A percentile compares a stretch with the other conserved stretches of the same genome.
Conservation (phyloP, 768 basidiomycete genomes). For the Collybia mongolica region DNA sequence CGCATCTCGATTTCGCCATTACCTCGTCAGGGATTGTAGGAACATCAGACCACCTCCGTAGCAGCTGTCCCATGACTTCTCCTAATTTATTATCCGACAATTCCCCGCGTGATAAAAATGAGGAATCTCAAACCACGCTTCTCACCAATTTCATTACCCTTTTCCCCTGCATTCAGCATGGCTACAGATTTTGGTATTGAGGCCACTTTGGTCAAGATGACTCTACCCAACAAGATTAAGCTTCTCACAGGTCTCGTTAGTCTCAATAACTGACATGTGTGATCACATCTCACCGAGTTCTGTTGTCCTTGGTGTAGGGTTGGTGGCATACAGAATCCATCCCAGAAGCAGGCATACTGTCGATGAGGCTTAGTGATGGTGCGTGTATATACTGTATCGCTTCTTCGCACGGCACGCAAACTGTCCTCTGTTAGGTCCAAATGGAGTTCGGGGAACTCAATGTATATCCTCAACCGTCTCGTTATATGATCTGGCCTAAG, state of each 20-base stretch:
- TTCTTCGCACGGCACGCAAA: neutral
- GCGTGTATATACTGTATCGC: slow-evolving; percentile 1
- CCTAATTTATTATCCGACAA: slow-evolving; percentile 16
- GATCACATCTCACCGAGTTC: neutral
- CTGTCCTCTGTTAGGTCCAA: slow-evolving; percentile 33
- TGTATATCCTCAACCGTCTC: slow-evolving; percentile 33
- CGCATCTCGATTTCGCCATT: too few species aligned
- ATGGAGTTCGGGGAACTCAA: slow-evolving; percentile 46
- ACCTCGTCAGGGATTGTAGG: neutral
- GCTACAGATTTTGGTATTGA: slow-evolving; percentile 33
- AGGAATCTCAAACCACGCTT: neutral
- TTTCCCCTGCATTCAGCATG: slow-evolving; percentile 13
- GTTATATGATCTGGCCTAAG: slow-evolving; percentile 37
- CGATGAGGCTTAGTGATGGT: slow-evolving; percentile 50
- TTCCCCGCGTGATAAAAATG: slow-evolving; percentile 16
- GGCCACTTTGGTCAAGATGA: slow-evolving; percentile 32
- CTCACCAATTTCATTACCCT: neutral
- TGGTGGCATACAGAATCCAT: slow-evolving; percentile 48
- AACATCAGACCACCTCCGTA: neutral
- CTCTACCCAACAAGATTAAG: slow-evolving; percentile 40
- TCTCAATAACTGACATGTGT: neutral
- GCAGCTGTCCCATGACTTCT: neutral
- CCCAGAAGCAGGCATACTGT: slow-evolving; percentile 36
- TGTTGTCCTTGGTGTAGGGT: slow-evolving; percentile 25
- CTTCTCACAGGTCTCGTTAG: slow-evolving; percentile 40